Base-by-base conservation (phyloP, 1,284 basidiomycete genomes). In the Cutaneotrichosporon sp. region DNA sequence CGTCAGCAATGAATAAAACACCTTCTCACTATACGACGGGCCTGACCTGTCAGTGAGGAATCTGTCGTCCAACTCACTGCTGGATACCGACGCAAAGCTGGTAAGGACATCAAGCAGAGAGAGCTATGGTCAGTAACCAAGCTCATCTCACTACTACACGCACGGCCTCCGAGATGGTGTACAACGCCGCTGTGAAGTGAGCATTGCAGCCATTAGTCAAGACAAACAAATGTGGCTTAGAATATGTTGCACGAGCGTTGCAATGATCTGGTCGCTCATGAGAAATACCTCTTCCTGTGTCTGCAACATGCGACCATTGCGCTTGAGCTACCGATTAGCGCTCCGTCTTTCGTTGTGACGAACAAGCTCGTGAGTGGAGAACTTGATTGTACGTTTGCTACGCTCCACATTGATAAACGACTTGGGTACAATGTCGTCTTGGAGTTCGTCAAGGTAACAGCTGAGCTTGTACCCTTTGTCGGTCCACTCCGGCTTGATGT, bases 161-260 rank as follows among this genome's bases (percentile, higher is more conserved):
- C 58, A 88, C 88, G n/a, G 88, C 87, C 76, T 93, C 90, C 0
- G 88, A 89, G 8, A 87, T 85, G 56, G 86, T 85, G 70, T 90
- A 91, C n/a, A 94, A 73, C 15, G 82, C 84, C 1, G 85, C 72
- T 73, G 36, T 2, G 10, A 10, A 5, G 10, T 30, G 7, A 30
- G 26, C 26, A 7, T 7, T 5, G 26, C 26, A 30, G 3, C 12
- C 14, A 21, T 17, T n/a, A n/a, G 14, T 10, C 1, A 10, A 10
- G 26, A 57, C 67, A 43, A 41, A 72, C 74, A 84, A 20, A 88
- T 80, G 54, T 87, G 78, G 0, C 76, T 74, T 2, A 90, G 65
- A 26, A 91, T 80, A 39, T 84, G 80, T 0, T 77, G 73, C 0
- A 87, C 80, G 20, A 93, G 75, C 18, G 85, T 83, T 57, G 84